These are phyloP conservation scores for Parathielavia hyrcaniae DNA, from an alignment of 495 filamentous ascomycete genomes.

Conservation along the genomic window DNA sequence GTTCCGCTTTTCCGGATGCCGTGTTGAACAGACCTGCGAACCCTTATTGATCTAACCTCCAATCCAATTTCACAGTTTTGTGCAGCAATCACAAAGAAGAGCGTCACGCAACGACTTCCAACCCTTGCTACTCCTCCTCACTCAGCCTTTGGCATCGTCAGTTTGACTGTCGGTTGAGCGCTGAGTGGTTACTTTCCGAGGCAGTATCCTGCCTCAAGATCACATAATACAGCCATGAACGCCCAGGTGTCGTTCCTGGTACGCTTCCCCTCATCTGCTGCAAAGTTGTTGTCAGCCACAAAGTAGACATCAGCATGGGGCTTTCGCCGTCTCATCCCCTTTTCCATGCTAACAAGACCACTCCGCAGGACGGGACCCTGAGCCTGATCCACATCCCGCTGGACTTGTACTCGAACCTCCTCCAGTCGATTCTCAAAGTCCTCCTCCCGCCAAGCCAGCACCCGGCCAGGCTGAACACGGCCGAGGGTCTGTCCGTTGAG, in stretches of 20 bases:
- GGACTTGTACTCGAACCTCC: constrained; percentile 68
- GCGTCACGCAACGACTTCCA: not conserved
- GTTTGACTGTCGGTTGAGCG: not conserved
- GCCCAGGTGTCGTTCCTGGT: constrained; percentile 54
- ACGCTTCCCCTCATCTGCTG: constrained; percentile 22
- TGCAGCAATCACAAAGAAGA: not conserved
- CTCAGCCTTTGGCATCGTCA: not conserved
- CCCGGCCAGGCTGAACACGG: not conserved
- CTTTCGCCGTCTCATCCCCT: not conserved
- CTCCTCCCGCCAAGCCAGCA: constrained; percentile 58
- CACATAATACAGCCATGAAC: constrained; percentile 38
- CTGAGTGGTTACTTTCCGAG: constrained; percentile 2
- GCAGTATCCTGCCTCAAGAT: not conserved
- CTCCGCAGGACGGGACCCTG: constrained; percentile 69
- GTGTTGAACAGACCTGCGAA: not conserved
- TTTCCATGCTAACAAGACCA: constrained; percentile 11
- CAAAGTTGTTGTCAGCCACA: not conserved
- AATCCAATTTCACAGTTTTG: not conserved
- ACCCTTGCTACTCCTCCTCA: not conserved
- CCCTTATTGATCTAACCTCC: not conserved
- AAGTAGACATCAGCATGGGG: not conserved
- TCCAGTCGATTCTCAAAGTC: constrained; percentile 78
- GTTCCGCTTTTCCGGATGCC: too few species aligned
- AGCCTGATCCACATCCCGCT: constrained; percentile 89
- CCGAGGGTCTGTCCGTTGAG: constrained; percentile 35